Percentiles rank a stretch among this genome's conserved stretches.
These are phyloP conservation scores for Halophytophthora batemanensis DNA, from an alignment of 352 stramenopile species.

Conservation along the genomic window DNA sequence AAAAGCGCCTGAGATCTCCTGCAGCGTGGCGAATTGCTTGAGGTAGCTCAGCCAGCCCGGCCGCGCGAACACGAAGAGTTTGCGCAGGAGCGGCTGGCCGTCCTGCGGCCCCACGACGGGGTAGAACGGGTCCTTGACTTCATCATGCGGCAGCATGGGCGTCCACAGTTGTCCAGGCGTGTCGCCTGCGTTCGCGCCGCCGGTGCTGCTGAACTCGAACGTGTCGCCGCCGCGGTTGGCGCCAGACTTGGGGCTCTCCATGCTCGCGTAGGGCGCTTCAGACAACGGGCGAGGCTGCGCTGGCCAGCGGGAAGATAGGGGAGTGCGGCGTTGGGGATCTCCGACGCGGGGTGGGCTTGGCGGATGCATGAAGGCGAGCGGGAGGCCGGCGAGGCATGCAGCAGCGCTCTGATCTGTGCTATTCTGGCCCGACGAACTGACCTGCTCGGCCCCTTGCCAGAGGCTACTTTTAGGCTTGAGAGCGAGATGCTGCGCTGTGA, in stretches of 20 bases:
- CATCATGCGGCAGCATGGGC: slow-evolving; percentile 35
- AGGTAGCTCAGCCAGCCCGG: slow-evolving; percentile 55
- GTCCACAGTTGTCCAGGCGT: too few relatives aligned
- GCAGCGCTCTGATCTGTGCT: too few relatives aligned
- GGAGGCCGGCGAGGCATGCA: too few relatives aligned
- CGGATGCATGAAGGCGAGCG: too few relatives aligned
- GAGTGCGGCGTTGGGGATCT: not conserved
- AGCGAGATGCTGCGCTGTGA: too few relatives aligned
- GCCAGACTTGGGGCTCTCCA: slow-evolving; percentile 9
- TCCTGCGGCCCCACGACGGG: slow-evolving; percentile 47
- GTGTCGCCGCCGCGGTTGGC: slow-evolving; percentile 4
- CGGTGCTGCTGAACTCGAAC: not conserved
- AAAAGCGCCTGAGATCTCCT: slow-evolving; percentile 88
- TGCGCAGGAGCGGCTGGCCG: slow-evolving; percentile 42
- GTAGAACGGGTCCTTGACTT: slow-evolving; percentile 24
- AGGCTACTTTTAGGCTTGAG: too few relatives aligned
- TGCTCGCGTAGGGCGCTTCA: not conserved
- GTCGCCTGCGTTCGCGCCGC: too few relatives aligned
- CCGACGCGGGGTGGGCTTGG: too few relatives aligned
- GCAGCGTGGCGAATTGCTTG: slow-evolving; percentile 64
- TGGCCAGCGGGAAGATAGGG: not conserved
- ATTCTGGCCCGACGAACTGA: too few relatives aligned
- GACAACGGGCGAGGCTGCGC: not conserved
- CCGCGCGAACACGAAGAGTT: slow-evolving; percentile 51
- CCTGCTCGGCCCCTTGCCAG: too few relatives aligned